phyloP scores from a whole-genome alignment of 192 early-diverging fungal genomes.

The Pilobolus umbonatus region DNA sequence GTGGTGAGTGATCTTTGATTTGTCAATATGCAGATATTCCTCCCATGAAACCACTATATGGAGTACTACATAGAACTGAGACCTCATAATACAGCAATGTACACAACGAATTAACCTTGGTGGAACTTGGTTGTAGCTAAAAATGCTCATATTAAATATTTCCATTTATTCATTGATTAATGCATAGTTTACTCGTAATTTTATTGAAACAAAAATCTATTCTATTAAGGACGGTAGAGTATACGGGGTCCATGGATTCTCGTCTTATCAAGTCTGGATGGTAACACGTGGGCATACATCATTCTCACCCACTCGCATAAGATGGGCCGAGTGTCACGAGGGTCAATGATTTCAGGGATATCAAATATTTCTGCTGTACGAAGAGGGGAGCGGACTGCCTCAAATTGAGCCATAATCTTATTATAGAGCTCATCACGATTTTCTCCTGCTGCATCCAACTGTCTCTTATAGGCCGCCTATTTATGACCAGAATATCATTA shows the following conservation, averaged over 20 bases:
- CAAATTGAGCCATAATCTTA: constrained; percentile 29
- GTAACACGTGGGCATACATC: constrained; percentile 33
- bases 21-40: too few species aligned
- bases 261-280: constrained; percentile 24
- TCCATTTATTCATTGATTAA: background rate
- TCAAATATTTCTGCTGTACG: constrained; percentile 35
- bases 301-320: constrained; percentile 33
- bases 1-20: too few species aligned
- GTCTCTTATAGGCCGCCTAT: constrained; percentile 33
- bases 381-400: constrained; percentile 31
- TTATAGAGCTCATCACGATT: constrained; percentile 27
- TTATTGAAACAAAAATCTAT: background rate
- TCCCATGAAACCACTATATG: too few species aligned
- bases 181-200: too few species aligned
- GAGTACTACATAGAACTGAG: background rate
- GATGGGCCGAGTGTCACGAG: constrained; percentile 29
- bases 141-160: background rate
- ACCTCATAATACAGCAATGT: background rate
- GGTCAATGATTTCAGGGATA: constrained; percentile 37
- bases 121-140: too few species aligned
- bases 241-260: constrained; percentile 24
- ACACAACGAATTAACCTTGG: too few species aligned
- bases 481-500: background rate
- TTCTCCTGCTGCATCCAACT: constrained; percentile 31
- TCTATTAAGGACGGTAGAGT: constrained; percentile 25